A percentile compares a stretch with the other conserved stretches of the same genome.
These are phyloP conservation scores for Pelargonium fulgidum DNA, from an alignment of 441 rosid genomes.

Conservation along the genomic window DNA sequence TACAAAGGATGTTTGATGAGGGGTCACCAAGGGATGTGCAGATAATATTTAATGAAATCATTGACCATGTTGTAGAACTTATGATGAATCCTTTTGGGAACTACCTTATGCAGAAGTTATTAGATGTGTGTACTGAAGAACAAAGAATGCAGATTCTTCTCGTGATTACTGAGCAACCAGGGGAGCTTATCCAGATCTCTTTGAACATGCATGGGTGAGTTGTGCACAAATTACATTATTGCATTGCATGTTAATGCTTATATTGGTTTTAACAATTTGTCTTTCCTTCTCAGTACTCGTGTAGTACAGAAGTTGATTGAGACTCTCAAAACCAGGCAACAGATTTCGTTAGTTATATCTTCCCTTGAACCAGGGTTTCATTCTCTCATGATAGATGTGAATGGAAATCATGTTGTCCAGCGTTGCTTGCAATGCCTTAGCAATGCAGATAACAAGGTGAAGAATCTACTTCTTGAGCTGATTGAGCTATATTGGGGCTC, in stretches of 20 bases:
- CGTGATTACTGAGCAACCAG: slow-evolving; percentile 32
- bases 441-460: slow-evolving; percentile 33
- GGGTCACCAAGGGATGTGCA: slow-evolving; percentile 37
- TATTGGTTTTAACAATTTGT: neutral
- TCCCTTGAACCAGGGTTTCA: slow-evolving; percentile 41
- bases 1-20: slow-evolving; percentile 38
- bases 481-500: neutral
- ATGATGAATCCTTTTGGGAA: slow-evolving; percentile 56
- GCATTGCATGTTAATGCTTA: neutral
- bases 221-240: neutral
- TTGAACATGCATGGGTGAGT: slow-evolving; percentile 47
- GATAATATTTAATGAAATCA: slow-evolving; percentile 38
- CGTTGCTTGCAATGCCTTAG: slow-evolving; percentile 46
- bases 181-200: slow-evolving; percentile 38
- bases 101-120: slow-evolving; percentile 51
- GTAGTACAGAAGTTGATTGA: slow-evolving; percentile 47
- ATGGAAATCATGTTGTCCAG: slow-evolving; percentile 55
- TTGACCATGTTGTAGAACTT: slow-evolving; percentile 48
- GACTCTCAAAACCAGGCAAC: slow-evolving; percentile 41
- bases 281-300: slow-evolving; percentile 36
- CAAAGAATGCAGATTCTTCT: slow-evolving; percentile 43
- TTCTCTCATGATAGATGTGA: slow-evolving; percentile 36
- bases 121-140: slow-evolving; percentile 48
- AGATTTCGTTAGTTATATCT: slow-evolving; percentile 34
- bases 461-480: neutral